Base-by-base conservation (phyloP, 345 rosid species). In the Eucalyptus urophylla region DNA sequence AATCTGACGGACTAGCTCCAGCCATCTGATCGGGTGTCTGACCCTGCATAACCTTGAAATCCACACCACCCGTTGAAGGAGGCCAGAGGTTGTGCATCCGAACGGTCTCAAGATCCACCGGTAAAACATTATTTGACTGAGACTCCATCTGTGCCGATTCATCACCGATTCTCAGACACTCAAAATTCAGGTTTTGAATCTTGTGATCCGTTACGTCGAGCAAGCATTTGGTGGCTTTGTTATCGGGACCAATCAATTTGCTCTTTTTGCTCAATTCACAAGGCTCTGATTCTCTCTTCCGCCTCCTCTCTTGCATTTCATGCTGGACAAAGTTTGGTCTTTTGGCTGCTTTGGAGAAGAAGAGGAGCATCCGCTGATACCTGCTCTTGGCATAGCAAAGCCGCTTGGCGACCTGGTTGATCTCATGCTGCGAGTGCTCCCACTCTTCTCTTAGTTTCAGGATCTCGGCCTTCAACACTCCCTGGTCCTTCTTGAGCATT, bases 311-410 rank as follows among this genome's bases (percentile, higher is more conserved):
- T 72, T 80, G 93, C 45, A 91, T 83, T 86, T 93, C 72, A 27
- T 90, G 93, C 24, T 88, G 93, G 60, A 94, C 83, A 67, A 92
- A 92, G 53, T 80, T 89, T 14, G 95, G 95, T 60, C 87, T 89
- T 87, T 85, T 91, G 65, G 90, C 88, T 4, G 94, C 91, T 89
- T 92, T 94, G 49, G 89, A 76, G 14, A 93, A 90, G 94, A 95
- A 95, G 83, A 85, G 88, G 54, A 94, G 60, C 92, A 92, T 93
- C 72, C 88, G 96, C 54, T 91, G 86, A 86, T 93, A 95, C 92
- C 90, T 93, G 76, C 91, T 88, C 86, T 94, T 93, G 1, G 94
- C 92, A 24, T 81, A 87, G 19, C 54, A 91, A 60, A 95, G 58
- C 37, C 95, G 89, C 72, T 94, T 93, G 33, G 92, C 93, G 37